Percentiles rank a stretch among this genome's conserved stretches.
These are phyloP conservation scores for Fomes fomentarius DNA, from an alignment of 1,284 basidiomycete species.

Conservation along the genomic window DNA sequence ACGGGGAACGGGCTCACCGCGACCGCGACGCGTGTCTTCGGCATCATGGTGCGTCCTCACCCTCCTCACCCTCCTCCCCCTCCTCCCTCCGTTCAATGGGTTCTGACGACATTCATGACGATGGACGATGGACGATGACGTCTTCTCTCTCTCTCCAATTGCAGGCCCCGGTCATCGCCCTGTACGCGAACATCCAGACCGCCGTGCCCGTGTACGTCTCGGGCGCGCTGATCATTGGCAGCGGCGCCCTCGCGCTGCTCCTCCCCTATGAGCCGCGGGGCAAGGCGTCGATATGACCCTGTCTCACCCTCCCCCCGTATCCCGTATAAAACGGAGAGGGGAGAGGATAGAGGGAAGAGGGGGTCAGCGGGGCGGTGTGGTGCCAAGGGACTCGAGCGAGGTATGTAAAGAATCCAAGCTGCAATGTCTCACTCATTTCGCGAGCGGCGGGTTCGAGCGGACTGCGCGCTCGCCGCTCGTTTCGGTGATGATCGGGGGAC, in stretches of 20 bases:
- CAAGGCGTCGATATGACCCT: slow-evolving; percentile 52
- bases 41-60: slow-evolving; percentile 55
- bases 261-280: slow-evolving; percentile 80
- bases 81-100: slow-evolving; percentile 8
- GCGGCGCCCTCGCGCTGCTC: slow-evolving; percentile 67
- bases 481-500: too few relatives aligned
- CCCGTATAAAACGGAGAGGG: too few relatives aligned
- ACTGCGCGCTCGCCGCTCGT: not conserved
- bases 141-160: not conserved
- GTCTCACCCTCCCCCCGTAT: not conserved
- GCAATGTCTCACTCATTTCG: too few relatives aligned
- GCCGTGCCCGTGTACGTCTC: slow-evolving; percentile 79
- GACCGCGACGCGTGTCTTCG: slow-evolving; percentile 60
- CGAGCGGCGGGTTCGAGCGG: too few relatives aligned
- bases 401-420: too few relatives aligned
- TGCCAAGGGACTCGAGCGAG: too few relatives aligned
- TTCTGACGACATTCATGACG: not conserved
- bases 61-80: slow-evolving; percentile 26
- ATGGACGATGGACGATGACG: too few relatives aligned
- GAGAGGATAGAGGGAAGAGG: too few relatives aligned
- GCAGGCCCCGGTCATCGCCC: slow-evolving; percentile 73
- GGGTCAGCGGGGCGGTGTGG: too few relatives aligned
- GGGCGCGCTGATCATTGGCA: slow-evolving; percentile 69
- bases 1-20: slow-evolving; percentile 64
- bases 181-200: slow-evolving; percentile 68